Evolutionary conservation across 768 basidiomycete species (phyloP).

Genomic region (Cubamyces sp.): DNA sequence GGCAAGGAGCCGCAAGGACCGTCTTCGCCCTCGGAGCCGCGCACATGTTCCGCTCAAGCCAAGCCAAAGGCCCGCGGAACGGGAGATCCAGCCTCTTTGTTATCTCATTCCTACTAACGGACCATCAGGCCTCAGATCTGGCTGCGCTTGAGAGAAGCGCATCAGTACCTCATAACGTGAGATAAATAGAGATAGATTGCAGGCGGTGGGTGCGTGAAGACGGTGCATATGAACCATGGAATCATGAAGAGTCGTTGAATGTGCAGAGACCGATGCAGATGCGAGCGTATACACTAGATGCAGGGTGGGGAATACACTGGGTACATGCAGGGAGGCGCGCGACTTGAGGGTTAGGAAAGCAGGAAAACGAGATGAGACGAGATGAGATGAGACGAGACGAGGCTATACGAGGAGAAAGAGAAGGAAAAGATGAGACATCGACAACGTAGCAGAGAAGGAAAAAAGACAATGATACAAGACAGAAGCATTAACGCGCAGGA

Average conservation of each 20-base stretch:
- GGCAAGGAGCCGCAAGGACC: no score
- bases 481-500: slow-evolving; percentile 6
- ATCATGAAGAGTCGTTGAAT: not conserved
- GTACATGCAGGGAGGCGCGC: slow-evolving; percentile 13
- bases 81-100: no score
- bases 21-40: no score
- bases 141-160: not conserved
- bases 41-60: no score
- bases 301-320: slow-evolving; percentile 7
- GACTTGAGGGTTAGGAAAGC: slow-evolving; percentile 5
- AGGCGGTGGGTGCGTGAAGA: not conserved
- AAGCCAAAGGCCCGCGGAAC: no score
- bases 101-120: not conserved
- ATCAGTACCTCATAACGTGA: no score
- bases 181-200: slow-evolving; percentile 9
- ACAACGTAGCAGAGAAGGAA: not conserved
- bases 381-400: not conserved
- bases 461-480: slow-evolving; percentile 8
- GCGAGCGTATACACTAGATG: slow-evolving; percentile 10
- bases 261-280: slow-evolving; percentile 3
- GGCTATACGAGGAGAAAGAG: not conserved
- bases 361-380: not conserved
- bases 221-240: not conserved
- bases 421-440: not conserved
- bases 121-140: not conserved